These are phyloP conservation scores for Trametes cingulata DNA, from an alignment of 768 basidiomycete genomes.

Conservation along the genomic window DNA sequence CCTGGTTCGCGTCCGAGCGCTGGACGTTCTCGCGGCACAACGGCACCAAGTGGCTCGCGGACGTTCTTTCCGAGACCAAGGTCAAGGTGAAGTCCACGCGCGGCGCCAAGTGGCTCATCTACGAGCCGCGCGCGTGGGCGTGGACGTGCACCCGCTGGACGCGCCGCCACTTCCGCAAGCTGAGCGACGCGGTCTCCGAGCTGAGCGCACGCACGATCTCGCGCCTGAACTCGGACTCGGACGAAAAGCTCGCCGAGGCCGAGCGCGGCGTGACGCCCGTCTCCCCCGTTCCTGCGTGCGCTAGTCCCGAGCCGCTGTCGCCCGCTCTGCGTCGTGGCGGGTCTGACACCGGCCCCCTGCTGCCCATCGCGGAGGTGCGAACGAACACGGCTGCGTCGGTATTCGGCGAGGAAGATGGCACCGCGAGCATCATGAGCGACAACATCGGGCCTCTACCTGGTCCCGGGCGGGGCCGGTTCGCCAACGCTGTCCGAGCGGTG, in stretches of 20 bases:
- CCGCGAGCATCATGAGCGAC: conserved; percentile 26
- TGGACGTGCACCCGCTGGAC: conserved; percentile 23
- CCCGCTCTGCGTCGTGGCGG: conserved; percentile 9
- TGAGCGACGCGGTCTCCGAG: conserved; percentile 22
- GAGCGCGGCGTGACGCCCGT: conserved; percentile 12
- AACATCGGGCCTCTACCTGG: conserved; percentile 2
- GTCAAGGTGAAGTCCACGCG: conserved; percentile 25
- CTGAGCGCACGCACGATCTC: conserved; percentile 15
- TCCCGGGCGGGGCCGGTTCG: conserved; percentile 40
- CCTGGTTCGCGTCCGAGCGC: conserved; percentile 74
- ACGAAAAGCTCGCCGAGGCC: conserved; percentile 14
- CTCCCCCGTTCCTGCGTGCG: conserved; percentile 7
- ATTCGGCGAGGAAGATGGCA: conserved; percentile 21
- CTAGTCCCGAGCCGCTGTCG: conserved; percentile 27
- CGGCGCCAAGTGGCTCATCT: conserved; percentile 27
- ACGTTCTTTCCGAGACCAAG: conserved; percentile 42
- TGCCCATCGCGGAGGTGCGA: conserved; percentile 24
- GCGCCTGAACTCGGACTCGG: neutral
- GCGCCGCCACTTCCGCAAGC: conserved; percentile 15
- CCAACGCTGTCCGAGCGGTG: conserved; percentile 46
- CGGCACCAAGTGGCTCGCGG: conserved; percentile 70
- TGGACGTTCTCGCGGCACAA: conserved; percentile 63
- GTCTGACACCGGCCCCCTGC: conserved; percentile 24
- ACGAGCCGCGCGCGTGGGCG: conserved; percentile 25
- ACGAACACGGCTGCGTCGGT: conserved; percentile 23